Evolutionary conservation across 2,329 filamentous ascomycete genomes (phyloP).

Genomic region (Colletotrichum noveboracense): DNA sequence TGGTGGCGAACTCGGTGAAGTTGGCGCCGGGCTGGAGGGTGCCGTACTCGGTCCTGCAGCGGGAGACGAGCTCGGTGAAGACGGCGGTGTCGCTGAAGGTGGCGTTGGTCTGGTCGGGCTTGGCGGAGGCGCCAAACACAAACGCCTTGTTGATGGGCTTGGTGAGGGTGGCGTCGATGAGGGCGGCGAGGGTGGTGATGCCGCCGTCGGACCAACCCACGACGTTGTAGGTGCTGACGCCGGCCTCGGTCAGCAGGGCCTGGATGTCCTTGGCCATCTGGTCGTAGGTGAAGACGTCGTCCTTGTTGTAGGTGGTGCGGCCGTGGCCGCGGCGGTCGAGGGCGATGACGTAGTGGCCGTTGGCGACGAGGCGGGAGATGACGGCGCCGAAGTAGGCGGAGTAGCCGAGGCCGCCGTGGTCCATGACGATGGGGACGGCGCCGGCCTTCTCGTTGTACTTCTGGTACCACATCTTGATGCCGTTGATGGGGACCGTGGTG

Average conservation of each 20-base stretch:
- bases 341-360: constrained; percentile 42
- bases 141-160: constrained; percentile 43
- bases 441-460: constrained; percentile 41
- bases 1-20: constrained; percentile 40
- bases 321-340: constrained; percentile 47
- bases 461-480: constrained; percentile 45
- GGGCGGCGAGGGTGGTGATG: constrained; percentile 39
- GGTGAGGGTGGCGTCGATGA: constrained; percentile 35
- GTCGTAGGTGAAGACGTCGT: constrained; percentile 42
- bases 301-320: constrained; percentile 38
- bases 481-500: constrained; percentile 34
- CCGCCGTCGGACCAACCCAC: constrained; percentile 49
- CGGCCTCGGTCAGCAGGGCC: constrained; percentile 32
- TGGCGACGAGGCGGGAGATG: constrained; percentile 35
- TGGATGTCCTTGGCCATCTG: constrained; percentile 41
- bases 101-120: constrained; percentile 37
- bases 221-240: constrained; percentile 35
- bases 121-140: constrained; percentile 39
- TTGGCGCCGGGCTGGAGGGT: constrained; percentile 37
- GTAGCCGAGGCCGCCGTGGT: constrained; percentile 46
- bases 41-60: constrained; percentile 40
- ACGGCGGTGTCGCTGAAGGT: constrained; percentile 32
- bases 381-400: constrained; percentile 45
- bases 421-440: constrained; percentile 39
- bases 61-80: constrained; percentile 32